These are phyloP conservation scores for Xylaria curta DNA, from an alignment of 495 filamentous ascomycete species.

Conservation along the genomic window DNA sequence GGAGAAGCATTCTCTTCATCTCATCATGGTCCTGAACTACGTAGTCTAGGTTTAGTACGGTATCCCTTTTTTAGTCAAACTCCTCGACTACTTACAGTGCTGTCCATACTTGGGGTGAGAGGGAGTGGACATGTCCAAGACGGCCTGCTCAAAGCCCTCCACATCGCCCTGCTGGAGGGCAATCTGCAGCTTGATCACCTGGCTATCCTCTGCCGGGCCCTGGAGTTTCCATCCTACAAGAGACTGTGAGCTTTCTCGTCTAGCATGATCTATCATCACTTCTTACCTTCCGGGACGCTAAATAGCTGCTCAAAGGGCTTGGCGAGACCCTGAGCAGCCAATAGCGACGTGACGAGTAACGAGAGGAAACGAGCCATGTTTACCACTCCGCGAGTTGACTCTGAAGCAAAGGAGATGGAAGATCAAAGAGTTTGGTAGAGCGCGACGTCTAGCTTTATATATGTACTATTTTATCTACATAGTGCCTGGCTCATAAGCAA, in stretches of 20 bases:
- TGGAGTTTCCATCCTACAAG: conserved; percentile 30
- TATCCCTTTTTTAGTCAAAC: neutral
- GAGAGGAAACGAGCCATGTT: conserved; percentile 30
- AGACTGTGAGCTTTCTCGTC: conserved; percentile 14
- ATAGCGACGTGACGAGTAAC: conserved; percentile 20
- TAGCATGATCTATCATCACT: neutral
- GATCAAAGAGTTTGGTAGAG: neutral
- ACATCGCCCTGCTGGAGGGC: conserved; percentile 56
- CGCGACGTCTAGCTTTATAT: conserved; percentile 17
- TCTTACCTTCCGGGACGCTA: conserved; percentile 24
- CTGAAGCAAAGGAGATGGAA: neutral
- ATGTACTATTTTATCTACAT: neutral
- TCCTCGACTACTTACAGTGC: conserved; percentile 43
- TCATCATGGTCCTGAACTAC: conserved; percentile 56
- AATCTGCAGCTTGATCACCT: conserved; percentile 50
- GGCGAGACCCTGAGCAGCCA: conserved; percentile 30
- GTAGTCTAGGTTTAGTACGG: neutral
- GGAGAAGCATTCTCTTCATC: conserved; percentile 53
- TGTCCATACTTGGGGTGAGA: conserved; percentile 63
- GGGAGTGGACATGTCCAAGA: conserved; percentile 66
- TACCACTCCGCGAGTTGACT: conserved; percentile 11
- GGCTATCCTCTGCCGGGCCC: conserved; percentile 28
- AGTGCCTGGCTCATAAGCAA: neutral
- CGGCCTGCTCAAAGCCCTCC: conserved; percentile 60
- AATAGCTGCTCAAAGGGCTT: conserved; percentile 28